A percentile compares a stretch with the other conserved stretches of the same genome.
These are phyloP conservation scores for Paramecium tetraurelia DNA, from an alignment of 73 alveolate genomes.

Conservation along the genomic window DNA sequence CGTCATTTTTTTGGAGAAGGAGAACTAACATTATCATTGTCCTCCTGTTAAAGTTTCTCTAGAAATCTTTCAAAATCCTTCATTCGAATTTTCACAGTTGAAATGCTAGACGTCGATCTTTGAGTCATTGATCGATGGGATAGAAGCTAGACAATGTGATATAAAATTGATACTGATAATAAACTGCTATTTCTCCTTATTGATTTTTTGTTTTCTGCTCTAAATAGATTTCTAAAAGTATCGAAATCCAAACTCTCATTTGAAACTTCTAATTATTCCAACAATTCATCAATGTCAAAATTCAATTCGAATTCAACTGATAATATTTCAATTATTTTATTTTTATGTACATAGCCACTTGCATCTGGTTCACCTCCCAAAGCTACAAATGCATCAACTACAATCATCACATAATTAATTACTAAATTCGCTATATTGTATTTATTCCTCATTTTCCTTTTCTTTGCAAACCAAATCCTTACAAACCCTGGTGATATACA, in stretches of 20 bases:
- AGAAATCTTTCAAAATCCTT: constrained; percentile 34
- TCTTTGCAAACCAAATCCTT: neutral
- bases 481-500: neutral
- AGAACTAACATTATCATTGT: neutral
- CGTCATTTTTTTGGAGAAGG: neutral
- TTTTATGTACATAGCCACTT: constrained; percentile 66
- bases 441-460: neutral
- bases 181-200: constrained; percentile 22
- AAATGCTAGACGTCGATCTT: constrained; percentile 6
- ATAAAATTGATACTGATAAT: neutral
- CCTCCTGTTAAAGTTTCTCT: neutral
- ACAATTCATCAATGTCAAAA: constrained; percentile 78
- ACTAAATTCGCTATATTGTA: neutral
- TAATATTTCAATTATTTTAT: constrained; percentile 65
- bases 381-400: constrained; percentile 83
- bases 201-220: constrained; percentile 12
- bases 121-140: neutral
- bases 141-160: neutral
- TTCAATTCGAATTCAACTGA: constrained; percentile 74
- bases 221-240: constrained; percentile 70
- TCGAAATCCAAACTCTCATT: constrained; percentile 74
- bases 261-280: constrained; percentile 70
- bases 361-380: constrained; percentile 75
- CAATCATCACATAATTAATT: neutral
- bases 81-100: constrained; percentile 1